Evolutionary conservation across 192 early-diverging fungal species (phyloP).

Genomic region (Chytriomyces sp.): DNA sequence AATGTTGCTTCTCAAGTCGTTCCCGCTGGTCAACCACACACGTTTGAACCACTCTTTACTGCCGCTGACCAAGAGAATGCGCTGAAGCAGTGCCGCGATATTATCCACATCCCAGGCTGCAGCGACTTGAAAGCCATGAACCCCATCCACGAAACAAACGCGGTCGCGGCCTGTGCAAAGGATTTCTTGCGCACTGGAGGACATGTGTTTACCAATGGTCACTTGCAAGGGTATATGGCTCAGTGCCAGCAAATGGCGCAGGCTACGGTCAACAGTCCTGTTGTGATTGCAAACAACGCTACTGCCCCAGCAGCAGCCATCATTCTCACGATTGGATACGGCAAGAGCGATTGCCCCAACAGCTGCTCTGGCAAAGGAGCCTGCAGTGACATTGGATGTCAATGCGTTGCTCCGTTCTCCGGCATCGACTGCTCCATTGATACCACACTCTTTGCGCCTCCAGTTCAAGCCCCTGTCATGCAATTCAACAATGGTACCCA

Average conservation of each 20-base stretch:
- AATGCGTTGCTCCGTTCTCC: neutral
- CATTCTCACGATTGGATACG: neutral
- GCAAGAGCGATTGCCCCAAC: neutral
- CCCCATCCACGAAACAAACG: no score
- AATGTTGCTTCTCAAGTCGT: neutral
- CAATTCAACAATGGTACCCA: neutral
- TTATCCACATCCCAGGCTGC: no score
- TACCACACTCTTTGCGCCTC: neutral
- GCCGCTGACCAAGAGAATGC: no score
- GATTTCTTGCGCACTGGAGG: neutral
- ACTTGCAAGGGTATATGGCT: neutral
- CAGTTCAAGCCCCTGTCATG: neutral
- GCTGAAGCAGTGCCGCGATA: no score
- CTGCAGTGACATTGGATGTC: neutral
- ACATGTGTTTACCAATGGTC: conserved; percentile 6
- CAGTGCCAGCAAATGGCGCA: neutral
- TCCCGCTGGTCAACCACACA: neutral
- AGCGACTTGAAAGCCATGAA: no score
- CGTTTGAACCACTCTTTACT: no score
- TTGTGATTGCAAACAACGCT: neutral
- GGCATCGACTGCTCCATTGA: conserved; percentile 19
- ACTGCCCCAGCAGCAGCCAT: neutral
- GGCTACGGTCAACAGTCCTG: neutral
- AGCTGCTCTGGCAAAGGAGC: conserved; percentile 1
- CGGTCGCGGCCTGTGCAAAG: neutral